Conservation (phyloP, 108 stramenopile species). For the Nitzschia sp. region DNA sequence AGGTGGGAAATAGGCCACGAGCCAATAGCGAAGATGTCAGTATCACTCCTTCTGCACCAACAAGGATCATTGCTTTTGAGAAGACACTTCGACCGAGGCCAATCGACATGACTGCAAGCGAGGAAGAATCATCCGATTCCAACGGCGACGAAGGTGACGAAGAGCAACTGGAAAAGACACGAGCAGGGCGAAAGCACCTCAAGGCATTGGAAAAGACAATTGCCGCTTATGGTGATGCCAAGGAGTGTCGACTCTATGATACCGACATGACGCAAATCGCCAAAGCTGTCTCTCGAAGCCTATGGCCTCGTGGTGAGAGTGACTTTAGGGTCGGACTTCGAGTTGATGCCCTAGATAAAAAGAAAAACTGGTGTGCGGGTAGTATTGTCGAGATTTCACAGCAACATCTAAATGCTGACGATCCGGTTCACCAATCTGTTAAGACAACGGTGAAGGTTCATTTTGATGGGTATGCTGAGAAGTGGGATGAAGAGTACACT, state of each 20-base stretch:
- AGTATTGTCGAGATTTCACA: constrained; percentile 79
- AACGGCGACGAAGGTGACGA: constrained; percentile 46
- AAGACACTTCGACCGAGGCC: constrained; percentile 59
- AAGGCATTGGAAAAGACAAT: constrained; percentile 45
- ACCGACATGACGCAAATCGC: constrained; percentile 65
- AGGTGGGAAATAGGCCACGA: constrained; percentile 38
- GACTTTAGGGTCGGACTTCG: constrained; percentile 83
- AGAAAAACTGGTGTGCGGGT: constrained; percentile 87
- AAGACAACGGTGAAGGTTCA: constrained; percentile 74
- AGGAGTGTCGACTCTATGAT: constrained; percentile 76
- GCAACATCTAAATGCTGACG: constrained; percentile 16
- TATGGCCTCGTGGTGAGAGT: constrained; percentile 68
- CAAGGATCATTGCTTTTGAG: constrained; percentile 74
- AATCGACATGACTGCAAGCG: constrained; percentile 23
- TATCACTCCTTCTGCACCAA: constrained; percentile 33
- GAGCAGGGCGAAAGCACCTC: constrained; percentile 33
- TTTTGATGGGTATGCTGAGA: constrained; percentile 90
- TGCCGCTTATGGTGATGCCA: constrained; percentile 60
- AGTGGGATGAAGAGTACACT: constrained; percentile 90
- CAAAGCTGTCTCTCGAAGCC: constrained; percentile 72
- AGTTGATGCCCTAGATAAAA: constrained; percentile 92
- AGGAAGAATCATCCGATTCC: constrained; percentile 40
- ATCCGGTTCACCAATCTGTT: constrained; percentile 10
- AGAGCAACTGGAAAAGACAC: constrained; percentile 10
- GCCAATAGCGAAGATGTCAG: constrained; percentile 42